phyloP scores from a whole-genome alignment of 495 filamentous ascomycete species.

The Hyaloscypha variabilis region DNA sequence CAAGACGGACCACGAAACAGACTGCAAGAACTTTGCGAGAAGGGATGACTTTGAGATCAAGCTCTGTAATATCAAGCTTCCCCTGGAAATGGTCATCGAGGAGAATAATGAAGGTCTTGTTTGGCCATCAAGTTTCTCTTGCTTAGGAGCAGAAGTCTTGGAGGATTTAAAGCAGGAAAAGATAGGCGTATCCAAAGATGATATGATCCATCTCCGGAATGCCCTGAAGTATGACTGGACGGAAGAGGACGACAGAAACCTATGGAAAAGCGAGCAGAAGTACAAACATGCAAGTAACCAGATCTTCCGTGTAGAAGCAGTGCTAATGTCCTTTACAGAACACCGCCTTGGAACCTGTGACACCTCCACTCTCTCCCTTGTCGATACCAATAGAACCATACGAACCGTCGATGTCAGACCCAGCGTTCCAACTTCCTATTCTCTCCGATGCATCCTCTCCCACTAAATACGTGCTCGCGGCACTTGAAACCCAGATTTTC shows the following conservation, averaged over 20 bases:
- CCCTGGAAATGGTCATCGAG: slow-evolving; percentile 45
- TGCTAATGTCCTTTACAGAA: slow-evolving; percentile 34
- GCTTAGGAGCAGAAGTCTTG: slow-evolving; percentile 31
- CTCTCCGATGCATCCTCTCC: slow-evolving; percentile 52
- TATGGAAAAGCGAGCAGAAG: slow-evolving; percentile 35
- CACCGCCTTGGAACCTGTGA: slow-evolving; percentile 42
- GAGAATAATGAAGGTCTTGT: slow-evolving; percentile 52
- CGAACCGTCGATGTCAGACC: slow-evolving; percentile 20
- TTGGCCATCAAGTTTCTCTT: slow-evolving; percentile 42
- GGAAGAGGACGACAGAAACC: slow-evolving; percentile 33
- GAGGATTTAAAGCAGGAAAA: slow-evolving; percentile 42
- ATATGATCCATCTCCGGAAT: slow-evolving; percentile 40
- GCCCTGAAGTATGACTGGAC: slow-evolving; percentile 43
- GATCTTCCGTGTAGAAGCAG: slow-evolving; percentile 8
- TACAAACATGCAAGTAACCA: slow-evolving; percentile 40
- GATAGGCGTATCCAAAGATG: slow-evolving; percentile 43
- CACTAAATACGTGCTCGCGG: slow-evolving; percentile 47
- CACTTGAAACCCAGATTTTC: slow-evolving; percentile 45
- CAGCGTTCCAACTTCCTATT: slow-evolving; percentile 50
- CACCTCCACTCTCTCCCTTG: slow-evolving; percentile 61
- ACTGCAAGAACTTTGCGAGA: slow-evolving; percentile 41
- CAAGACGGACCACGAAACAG: slow-evolving; percentile 47
- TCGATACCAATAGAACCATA: slow-evolving; percentile 47
- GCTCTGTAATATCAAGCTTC: slow-evolving; percentile 43
- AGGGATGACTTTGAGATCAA: slow-evolving; percentile 36